Base-by-base conservation (phyloP, 176 grass and related monocot genomes). In the Oropetium thomaeum region DNA sequence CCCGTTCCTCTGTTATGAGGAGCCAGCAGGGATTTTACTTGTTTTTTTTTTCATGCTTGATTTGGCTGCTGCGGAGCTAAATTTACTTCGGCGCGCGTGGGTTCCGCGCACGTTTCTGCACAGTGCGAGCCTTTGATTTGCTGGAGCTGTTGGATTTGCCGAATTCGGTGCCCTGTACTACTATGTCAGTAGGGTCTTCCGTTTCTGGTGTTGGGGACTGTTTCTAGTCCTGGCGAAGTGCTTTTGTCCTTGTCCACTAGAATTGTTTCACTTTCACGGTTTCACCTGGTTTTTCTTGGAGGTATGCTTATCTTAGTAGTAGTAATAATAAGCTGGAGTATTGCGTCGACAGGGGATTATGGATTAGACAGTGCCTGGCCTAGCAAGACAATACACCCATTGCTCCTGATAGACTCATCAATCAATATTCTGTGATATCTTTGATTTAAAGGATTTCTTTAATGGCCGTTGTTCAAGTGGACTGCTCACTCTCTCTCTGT, bases 321-420 rank as follows among this genome's bases (percentile, higher is more conserved):
- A 62, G 27, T 52, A 53, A 20, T 20, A 73, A 49, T 16, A 1
- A 57, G 13, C 65, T 71, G 6, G 12, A 81, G 58, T 29, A 22
- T 70, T 64, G 25, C 16, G 43, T 86, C 33, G 35, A 75, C 34
- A 61, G 57, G 39, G 77, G 66, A 75, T 58, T 8, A 49, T 65
- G 20, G 25, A 57, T 28, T 82, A 77, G 19, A 58, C 29, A 71
- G 7, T 10, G 13, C 70, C 79, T 27, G 32, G 40, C 35, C 32
- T 67, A 67, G 41, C 51, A 73, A 73, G 85, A 67, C 61, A 73
- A 73, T n/a, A 73, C 61, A 68, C 47, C 65, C 51, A 27, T 73
- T 25, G 59, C 10, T 66, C 15, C 19, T 33, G 62, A 80, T 75
- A 43, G 2, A 51, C 71, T 55, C 45, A 22, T 8, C n/a, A n/a